Evolutionary conservation across 257 asterid species (phyloP).

Genomic region (Penstemon eatonii): DNA sequence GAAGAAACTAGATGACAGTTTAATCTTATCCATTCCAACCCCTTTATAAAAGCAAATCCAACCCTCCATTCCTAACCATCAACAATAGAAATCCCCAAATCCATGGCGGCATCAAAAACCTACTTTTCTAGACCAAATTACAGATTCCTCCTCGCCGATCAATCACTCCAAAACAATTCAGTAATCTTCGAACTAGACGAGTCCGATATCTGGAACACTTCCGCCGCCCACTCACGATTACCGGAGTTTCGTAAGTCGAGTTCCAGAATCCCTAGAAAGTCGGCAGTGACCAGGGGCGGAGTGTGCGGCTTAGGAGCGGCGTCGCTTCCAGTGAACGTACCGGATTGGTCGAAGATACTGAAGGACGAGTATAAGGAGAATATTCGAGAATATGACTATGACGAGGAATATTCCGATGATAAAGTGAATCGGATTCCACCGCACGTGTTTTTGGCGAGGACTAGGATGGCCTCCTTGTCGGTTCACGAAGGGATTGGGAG

Average conservation of each 20-base stretch:
- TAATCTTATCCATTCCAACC: constrained; percentile 49
- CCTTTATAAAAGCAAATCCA: constrained; percentile 47
- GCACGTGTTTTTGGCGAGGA: constrained; percentile 75
- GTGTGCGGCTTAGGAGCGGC: constrained; percentile 31
- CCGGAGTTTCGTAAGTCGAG: constrained; percentile 57
- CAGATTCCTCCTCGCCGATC: constrained; percentile 56
- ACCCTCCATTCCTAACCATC: constrained; percentile 15
- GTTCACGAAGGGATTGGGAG: constrained; percentile 96
- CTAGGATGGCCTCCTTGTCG: constrained; percentile 72
- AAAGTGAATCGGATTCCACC: constrained; percentile 75
- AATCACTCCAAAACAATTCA: constrained; percentile 26
- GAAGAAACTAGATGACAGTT: no score
- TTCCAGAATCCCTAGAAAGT: constrained; percentile 41
- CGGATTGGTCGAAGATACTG: constrained; percentile 96
- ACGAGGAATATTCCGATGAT: constrained; percentile 34
- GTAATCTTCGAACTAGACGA: constrained; percentile 83
- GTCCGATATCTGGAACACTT: constrained; percentile 67
- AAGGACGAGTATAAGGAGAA: constrained; percentile 74
- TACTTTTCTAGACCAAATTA: constrained; percentile 56
- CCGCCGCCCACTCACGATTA: constrained; percentile 46
- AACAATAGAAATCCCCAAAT: background rate
- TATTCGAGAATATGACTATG: constrained; percentile 45
- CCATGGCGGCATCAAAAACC: constrained; percentile 76
- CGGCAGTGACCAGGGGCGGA: constrained; percentile 24
- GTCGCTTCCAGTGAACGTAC: constrained; percentile 91